phyloP scores from a whole-genome alignment of 2,329 filamentous ascomycete species.

The Botrytis pseudocinerea region DNA sequence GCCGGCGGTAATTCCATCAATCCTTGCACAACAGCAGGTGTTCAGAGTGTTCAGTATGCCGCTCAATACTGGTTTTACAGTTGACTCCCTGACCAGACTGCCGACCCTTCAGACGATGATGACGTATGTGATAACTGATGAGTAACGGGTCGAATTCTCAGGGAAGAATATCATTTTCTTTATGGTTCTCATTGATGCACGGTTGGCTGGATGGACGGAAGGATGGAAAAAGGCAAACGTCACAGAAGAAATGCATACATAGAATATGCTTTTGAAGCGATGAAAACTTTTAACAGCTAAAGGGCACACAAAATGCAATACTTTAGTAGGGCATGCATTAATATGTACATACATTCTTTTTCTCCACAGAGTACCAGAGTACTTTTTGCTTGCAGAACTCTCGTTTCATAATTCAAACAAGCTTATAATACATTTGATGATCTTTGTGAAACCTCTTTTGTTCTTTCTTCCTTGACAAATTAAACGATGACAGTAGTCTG shows the following conservation, averaged over 20 bases:
- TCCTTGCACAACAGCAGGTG: slow-evolving; percentile 27
- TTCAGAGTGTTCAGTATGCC: slow-evolving; percentile 35
- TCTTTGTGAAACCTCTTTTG: not conserved
- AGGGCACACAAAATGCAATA: not conserved
- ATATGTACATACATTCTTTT: slow-evolving; percentile 4
- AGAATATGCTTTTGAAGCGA: not conserved
- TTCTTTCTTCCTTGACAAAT: not conserved
- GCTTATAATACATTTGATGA: not conserved
- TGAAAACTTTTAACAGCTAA: not conserved
- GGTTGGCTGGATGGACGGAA: not conserved
- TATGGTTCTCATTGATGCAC: not conserved
- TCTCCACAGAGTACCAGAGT: not conserved
- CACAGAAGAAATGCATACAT: not conserved
- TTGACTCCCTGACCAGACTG: not conserved
- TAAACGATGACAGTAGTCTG: not conserved
- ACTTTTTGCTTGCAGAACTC: not conserved
- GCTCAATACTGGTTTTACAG: slow-evolving; percentile 39
- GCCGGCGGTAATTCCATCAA: slow-evolving; percentile 34
- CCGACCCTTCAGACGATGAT: not conserved
- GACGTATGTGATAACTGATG: not conserved
- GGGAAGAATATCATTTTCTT: not conserved
- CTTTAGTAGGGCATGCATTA: not conserved
- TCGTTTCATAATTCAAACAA: not conserved
- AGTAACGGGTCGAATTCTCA: not conserved
- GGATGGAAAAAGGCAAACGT: not conserved